Conservation (phyloP, 2,329 filamentous ascomycete genomes). For the Aschersonia sp. region DNA sequence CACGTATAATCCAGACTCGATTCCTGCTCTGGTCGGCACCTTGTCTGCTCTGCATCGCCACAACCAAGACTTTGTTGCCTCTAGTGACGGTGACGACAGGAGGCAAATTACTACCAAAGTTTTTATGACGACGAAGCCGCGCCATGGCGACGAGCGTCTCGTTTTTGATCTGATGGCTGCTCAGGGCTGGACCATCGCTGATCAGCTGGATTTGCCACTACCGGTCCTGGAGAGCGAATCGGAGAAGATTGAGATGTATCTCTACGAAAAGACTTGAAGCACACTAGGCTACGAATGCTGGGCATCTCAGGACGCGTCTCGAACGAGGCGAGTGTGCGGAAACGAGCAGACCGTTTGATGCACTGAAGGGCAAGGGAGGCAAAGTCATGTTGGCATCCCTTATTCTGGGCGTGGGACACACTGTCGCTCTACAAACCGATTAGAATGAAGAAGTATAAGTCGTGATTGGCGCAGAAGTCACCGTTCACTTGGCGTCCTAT, state of each 20-base stretch:
- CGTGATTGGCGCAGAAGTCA: too few relatives aligned
- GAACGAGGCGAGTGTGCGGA: too few relatives aligned
- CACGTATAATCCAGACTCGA: constrained; percentile 44
- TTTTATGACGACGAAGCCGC: constrained; percentile 39
- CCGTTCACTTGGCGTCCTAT: too few relatives aligned
- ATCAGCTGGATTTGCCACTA: constrained; percentile 27
- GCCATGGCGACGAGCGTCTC: constrained; percentile 36
- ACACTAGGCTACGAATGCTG: too few relatives aligned
- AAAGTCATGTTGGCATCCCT: too few relatives aligned
- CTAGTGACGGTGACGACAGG: constrained; percentile 4
- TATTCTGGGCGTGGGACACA: too few relatives aligned
- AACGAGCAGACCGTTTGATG: too few relatives aligned
- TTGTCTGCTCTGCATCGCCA: constrained; percentile 31
- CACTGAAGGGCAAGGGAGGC: too few relatives aligned
- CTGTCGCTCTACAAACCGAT: too few relatives aligned
- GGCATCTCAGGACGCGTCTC: too few relatives aligned
- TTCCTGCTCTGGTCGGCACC: constrained; percentile 38
- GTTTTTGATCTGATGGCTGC: constrained; percentile 31
- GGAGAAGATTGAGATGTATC: constrained; percentile 36
- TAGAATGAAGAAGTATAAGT: too few relatives aligned
- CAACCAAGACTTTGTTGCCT: constrained; percentile 14
- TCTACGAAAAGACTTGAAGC: constrained; percentile 24
- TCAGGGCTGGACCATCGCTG: constrained; percentile 28
- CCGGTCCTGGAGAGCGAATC: constrained; percentile 28
- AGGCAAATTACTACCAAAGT: constrained; percentile 23